Evolutionary conservation across 2,329 filamentous ascomycete genomes (phyloP).

Genomic region (Cladosporium sp.): DNA sequence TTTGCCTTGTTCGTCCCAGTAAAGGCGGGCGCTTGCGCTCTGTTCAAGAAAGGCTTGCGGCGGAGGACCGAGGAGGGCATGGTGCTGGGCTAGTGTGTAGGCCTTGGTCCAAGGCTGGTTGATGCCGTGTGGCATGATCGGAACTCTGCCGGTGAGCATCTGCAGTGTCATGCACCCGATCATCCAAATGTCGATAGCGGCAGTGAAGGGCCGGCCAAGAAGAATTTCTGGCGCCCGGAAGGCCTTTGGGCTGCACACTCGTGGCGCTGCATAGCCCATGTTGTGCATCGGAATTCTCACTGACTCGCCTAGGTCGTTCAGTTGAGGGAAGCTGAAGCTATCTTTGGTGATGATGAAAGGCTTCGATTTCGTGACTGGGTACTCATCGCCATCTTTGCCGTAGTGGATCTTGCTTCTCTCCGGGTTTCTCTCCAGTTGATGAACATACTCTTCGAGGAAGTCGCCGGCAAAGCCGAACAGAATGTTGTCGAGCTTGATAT

Average conservation of each 20-base stretch:
- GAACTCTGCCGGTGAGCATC: conserved; percentile 52
- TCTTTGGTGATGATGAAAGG: conserved; percentile 7
- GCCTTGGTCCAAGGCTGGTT: conserved; percentile 15
- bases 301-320: conserved; percentile 13
- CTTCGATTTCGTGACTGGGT: conserved; percentile 8
- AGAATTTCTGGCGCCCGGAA: conserved; percentile 14
- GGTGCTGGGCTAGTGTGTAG: conserved; percentile 16
- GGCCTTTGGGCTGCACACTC: conserved; percentile 5
- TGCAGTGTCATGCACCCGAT: conserved; percentile 55
- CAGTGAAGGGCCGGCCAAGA: conserved; percentile 37
- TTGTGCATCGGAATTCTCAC: conserved; percentile 2
- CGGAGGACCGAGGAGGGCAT: conserved; percentile 13
- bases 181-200: conserved; percentile 62
- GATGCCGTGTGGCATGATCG: conserved; percentile 8
- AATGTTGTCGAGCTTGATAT: conserved; percentile 17
- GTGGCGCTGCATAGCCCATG: neutral
- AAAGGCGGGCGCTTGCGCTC: neutral
- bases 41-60: neutral
- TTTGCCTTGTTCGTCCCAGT: conserved; percentile 6
- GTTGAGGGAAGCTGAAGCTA: conserved; percentile 6
- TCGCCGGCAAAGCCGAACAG: conserved; percentile 9
- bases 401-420: neutral
- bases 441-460: neutral
- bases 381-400: conserved; percentile 2
- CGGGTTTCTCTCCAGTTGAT: neutral